Base-by-base conservation (phyloP, 768 basidiomycete genomes). In the Lentinula guzmanii region DNA sequence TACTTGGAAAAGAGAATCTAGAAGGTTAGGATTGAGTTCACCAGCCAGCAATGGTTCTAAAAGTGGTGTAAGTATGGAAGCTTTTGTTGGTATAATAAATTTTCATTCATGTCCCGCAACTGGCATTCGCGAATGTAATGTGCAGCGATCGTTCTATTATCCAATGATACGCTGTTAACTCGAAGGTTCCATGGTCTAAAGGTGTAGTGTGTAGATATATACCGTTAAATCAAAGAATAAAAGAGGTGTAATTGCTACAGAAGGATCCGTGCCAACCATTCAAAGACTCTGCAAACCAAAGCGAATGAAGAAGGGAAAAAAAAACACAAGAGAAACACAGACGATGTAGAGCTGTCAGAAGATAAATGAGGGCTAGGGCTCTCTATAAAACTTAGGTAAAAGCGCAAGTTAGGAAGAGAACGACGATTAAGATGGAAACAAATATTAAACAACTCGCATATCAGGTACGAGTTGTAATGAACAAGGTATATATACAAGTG, bases 271-370 rank as follows among this genome's bases (percentile, higher is more conserved):
- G 50, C 56, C 48, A 28, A 60, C 50, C 61, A 46, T 57, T 57
- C 61, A 48, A 42, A 39, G 28, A 46, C 41, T 58, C 61, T 62
- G 56, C 61, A 56, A 48, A 52, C 34, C 34, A 58, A 50, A 58
- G 48, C 21, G 45, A 58, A 35, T 9, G 21, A n/a, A 5, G 59
- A 61, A 63, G 62, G 55, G 63, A 63, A 61, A 69, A 65, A 65
- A 64, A 65, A 65, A 64, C 57, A 39, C 24, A 65, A 64, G 57
- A 64, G 64, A 63, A 65, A 66, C 64, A 68, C 61, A 63, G 61
- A 63, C 64, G 52, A 60, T 37, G 55, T 48, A 53, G 56, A 63
- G 45, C 50, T 31, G 51, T 52, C 52, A 34, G 42, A 21, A 60
- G 61, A 61, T 62, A 35, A 63, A 55, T 13, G 42, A 48, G 45